Base-by-base conservation (phyloP, 1,284 basidiomycete genomes). In the Cystobasidium pallidum region DNA sequence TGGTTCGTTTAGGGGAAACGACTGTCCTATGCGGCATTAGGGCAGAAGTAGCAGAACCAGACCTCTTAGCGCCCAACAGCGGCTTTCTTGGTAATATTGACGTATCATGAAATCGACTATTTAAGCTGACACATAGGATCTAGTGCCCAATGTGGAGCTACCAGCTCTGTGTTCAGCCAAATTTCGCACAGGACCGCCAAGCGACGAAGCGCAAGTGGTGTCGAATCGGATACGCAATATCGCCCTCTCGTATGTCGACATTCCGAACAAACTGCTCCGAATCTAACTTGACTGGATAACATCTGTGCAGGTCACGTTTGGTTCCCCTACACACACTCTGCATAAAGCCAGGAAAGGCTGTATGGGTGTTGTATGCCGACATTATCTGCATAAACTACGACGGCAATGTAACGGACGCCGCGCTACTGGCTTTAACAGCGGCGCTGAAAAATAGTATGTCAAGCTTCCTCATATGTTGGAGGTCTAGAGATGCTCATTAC, bases 331-430 rank as follows among this genome's bases (percentile, higher is more conserved):
- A 84, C 0, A 86, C 88, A 0, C 85, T 99, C 1, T 89, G 89
- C 78, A 96, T 99, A 65, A 84, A 89, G 21, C 86, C 87, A 0
- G 88, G 87, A 2, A 91, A 89, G 80, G 85, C 91, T 0, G 93
- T 85, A 0, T 99, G 94, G 93, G 89, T 89, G 28, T 84, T 99
- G 19, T 97, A 97, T 80, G 85, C 98, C 75, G 95, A 99, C 76
- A 87, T 92, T 34, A 91, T 90, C 3, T 97, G 94, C 81, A 90
- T 99, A 77, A 97, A 95, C 82, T 95, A 94, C 78, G 94, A 99
- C 80, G 95, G 95, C 10, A 97, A 97, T 78, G 90, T 87, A 0
- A 91, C 96, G 75, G 95, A 99, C 75, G 92, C 94, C 0, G 86
- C 91, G 0, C 84, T 97, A 1, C 80, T 97, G 17, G 92, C 93